Conservation (phyloP, 73 alveolate genomes). For the Blepharisma japonicum region DNA sequence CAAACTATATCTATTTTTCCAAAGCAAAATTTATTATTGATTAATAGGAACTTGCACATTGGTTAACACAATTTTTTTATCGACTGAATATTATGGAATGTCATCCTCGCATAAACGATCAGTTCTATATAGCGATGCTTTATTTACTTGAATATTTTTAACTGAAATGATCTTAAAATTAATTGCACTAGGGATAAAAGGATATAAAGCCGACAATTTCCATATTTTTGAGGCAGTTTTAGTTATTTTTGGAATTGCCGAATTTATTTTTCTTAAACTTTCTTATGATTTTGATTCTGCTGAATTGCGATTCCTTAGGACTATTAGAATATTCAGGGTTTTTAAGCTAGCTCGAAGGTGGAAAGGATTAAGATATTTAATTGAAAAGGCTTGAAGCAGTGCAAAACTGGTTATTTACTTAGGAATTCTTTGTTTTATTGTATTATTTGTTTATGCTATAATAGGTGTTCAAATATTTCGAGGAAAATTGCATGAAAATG, state of each 20-base stretch:
- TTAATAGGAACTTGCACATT: constrained; percentile 33
- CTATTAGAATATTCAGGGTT: constrained; percentile 54
- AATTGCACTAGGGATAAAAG: constrained; percentile 44
- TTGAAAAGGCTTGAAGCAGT: constrained; percentile 35
- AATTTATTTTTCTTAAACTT: constrained; percentile 26
- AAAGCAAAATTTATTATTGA: constrained; percentile 11
- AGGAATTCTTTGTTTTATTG: constrained; percentile 74
- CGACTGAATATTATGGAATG: constrained; percentile 52
- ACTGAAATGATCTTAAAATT: constrained; percentile 49
- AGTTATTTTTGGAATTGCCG: constrained; percentile 26
- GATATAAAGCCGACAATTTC: constrained; percentile 34
- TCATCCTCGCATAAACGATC: not conserved
- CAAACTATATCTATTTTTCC: constrained; percentile 23
- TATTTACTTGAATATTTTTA: constrained; percentile 38
- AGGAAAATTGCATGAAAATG: constrained; percentile 58
- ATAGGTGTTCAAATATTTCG: constrained; percentile 94
- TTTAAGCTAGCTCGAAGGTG: constrained; percentile 54
- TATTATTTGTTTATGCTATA: constrained; percentile 85
- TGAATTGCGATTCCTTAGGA: constrained; percentile 57
- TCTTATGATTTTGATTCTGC: constrained; percentile 15
- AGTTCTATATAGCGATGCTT: constrained; percentile 33
- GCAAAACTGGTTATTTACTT: constrained; percentile 59
- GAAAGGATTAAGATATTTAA: constrained; percentile 39
- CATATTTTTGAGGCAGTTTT: constrained; percentile 43
- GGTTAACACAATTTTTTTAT: constrained; percentile 48